A percentile compares a stretch with the other conserved stretches of the same genome.
Evolutionary conservation across 2,329 filamentous ascomycete species (phyloP).

Genomic region (Exophiala sideris): DNA sequence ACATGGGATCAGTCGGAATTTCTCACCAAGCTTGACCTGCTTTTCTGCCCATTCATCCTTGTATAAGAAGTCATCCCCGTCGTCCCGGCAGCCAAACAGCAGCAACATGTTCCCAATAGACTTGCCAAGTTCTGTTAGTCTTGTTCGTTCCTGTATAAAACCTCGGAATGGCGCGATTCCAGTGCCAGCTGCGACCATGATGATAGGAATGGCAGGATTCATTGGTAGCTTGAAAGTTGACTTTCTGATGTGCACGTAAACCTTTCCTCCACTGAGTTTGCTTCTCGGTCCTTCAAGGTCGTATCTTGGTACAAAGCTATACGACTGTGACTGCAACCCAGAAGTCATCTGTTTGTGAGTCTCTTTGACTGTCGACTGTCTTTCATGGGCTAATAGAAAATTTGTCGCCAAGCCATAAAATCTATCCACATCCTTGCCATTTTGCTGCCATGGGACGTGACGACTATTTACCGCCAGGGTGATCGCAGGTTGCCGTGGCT

Average conservation of each 20-base stretch:
- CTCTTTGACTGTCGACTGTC: slow-evolving; percentile 28
- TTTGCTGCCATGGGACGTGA: slow-evolving; percentile 35
- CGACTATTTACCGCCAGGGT: slow-evolving; percentile 31
- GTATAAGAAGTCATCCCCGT: slow-evolving; percentile 29
- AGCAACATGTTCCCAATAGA: slow-evolving; percentile 16
- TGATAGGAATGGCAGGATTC: slow-evolving; percentile 27
- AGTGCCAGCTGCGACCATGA: slow-evolving; percentile 30
- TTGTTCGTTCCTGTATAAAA: slow-evolving; percentile 26
- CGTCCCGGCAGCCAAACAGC: slow-evolving; percentile 26
- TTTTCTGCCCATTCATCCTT: slow-evolving; percentile 4
- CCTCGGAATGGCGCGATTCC: slow-evolving; percentile 30
- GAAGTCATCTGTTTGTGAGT: not conserved
- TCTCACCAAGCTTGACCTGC: not conserved
- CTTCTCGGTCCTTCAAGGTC: slow-evolving; percentile 6
- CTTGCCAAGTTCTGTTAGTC: slow-evolving; percentile 8
- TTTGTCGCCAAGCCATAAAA: slow-evolving; percentile 12
- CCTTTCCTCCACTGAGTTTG: not conserved
- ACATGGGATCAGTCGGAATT: slow-evolving; percentile 4
- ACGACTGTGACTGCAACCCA: slow-evolving; percentile 37
- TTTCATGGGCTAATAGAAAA: slow-evolving; percentile 21
- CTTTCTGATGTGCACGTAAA: slow-evolving; percentile 9
- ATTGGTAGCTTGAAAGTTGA: slow-evolving; percentile 26
- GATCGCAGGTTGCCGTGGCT: slow-evolving; percentile 12
- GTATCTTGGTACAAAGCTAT: slow-evolving; percentile 36
- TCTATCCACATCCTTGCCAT: slow-evolving; percentile 27